Percentiles rank a stretch among this genome's conserved stretches.
These are phyloP conservation scores for Globisporangium abappressorium DNA, from an alignment of 352 stramenopile genomes.

Conservation along the genomic window DNA sequence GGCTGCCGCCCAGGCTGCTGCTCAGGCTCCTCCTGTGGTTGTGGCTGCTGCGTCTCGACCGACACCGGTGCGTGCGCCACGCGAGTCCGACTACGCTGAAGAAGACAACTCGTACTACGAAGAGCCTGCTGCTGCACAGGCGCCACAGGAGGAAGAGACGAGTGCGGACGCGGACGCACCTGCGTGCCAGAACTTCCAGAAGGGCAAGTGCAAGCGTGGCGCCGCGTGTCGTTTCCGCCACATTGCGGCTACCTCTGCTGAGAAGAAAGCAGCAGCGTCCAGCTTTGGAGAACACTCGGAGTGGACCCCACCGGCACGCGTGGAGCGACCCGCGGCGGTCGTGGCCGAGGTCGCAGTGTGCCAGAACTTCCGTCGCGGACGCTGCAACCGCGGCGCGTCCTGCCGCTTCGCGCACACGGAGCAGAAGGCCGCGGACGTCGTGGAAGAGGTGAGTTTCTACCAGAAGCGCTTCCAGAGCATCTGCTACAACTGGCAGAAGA, in stretches of 20 bases:
- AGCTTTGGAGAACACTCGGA: not conserved
- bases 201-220: conserved; percentile 69
- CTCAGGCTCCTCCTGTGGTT: not conserved
- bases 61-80: conserved; percentile 13
- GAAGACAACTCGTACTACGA: not conserved
- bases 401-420: conserved; percentile 60
- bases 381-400: conserved; percentile 43
- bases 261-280: conserved; percentile 14
- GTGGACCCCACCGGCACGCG: conserved; percentile 31
- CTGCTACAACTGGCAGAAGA: conserved; percentile 65
- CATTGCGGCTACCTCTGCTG: conserved; percentile 20
- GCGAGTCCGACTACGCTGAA: conserved; percentile 9
- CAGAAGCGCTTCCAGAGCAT: conserved; percentile 65
- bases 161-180: conserved; percentile 43
- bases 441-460: conserved; percentile 59
- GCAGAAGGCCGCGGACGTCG: conserved; percentile 18
- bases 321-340: conserved; percentile 31
- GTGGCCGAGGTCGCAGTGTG: conserved; percentile 50
- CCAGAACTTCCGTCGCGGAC: conserved; percentile 45
- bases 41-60: conserved; percentile 9
- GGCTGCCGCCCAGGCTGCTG: conserved; percentile 5
- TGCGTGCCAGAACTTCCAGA: conserved; percentile 64
- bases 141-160: conserved; percentile 30
- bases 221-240: conserved; percentile 59
- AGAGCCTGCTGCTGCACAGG: not conserved